phyloP scores from a whole-genome alignment of 768 basidiomycete genomes.

The Termitomyces sp. region DNA sequence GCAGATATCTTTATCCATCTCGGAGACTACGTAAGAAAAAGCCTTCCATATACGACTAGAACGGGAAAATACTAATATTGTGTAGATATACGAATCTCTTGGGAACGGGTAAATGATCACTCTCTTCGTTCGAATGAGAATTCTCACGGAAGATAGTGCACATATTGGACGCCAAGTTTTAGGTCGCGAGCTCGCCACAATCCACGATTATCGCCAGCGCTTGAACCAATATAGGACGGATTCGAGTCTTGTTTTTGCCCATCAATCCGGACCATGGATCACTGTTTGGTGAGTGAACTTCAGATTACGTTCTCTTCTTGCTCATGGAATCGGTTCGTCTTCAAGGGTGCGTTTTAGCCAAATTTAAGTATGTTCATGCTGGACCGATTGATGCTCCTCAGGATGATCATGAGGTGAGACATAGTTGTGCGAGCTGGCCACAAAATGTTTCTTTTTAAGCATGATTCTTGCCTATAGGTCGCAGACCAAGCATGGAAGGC shows the following conservation, averaged over 20 bases:
- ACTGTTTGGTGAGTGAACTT: neutral
- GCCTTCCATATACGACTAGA: neutral
- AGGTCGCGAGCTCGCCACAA: neutral
- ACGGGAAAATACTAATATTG: neutral
- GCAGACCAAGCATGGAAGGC: slow-evolving; percentile 1
- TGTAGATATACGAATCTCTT: neutral
- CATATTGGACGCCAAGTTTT: neutral
- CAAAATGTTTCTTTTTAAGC: neutral
- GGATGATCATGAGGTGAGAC: neutral
- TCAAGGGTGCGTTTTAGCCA: neutral
- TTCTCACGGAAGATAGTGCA: neutral
- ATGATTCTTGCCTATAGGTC: neutral
- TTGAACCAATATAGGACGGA: neutral
- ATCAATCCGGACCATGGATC: neutral
- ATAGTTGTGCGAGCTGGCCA: neutral
- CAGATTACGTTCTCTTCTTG: neutral
- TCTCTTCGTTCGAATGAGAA: neutral
- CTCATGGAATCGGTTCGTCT: neutral
- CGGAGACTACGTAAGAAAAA: slow-evolving; percentile 52
- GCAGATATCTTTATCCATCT: slow-evolving; percentile 54
- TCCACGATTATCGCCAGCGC: neutral
- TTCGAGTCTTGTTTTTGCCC: neutral
- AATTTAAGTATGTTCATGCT: neutral
- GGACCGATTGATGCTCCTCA: neutral
- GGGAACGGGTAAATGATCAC: neutral